These are phyloP conservation scores for Tricladium varicosporioides DNA, from an alignment of 2,329 filamentous ascomycete species.

Conservation along the genomic window DNA sequence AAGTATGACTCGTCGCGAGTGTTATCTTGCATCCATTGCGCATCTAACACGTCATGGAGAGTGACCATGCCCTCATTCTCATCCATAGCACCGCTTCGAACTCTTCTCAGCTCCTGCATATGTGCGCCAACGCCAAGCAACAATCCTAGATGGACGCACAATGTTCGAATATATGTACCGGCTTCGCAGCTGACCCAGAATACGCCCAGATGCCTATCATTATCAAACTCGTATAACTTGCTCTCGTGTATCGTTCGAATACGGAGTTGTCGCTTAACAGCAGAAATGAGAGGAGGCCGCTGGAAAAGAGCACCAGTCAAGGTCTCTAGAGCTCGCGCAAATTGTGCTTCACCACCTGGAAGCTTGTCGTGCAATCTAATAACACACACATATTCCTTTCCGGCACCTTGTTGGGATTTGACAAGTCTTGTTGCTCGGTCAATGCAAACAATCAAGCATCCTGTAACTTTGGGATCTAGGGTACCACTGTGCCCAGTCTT, in stretches of 20 bases:
- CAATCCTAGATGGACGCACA: conserved; percentile 88
- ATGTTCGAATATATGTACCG: conserved; percentile 96
- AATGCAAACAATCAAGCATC: conserved; percentile 91
- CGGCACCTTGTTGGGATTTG: conserved; percentile 97
- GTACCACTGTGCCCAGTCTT: conserved; percentile 99
- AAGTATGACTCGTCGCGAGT: conserved; percentile 92
- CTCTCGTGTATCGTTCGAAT: conserved; percentile 97
- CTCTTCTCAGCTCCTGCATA: conserved; percentile 97
- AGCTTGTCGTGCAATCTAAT: conserved; percentile 95
- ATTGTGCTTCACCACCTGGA: conserved; percentile 87
- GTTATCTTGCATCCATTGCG: conserved; percentile 95
- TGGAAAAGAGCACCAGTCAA: conserved; percentile 97
- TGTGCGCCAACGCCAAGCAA: conserved; percentile 81
- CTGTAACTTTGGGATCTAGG: conserved; percentile 96
- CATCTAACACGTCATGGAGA: conserved; percentile 91
- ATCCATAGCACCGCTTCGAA: conserved; percentile 91
- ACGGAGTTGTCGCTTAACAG: conserved; percentile 97
- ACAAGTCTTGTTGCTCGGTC: conserved; percentile 96
- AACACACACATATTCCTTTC: conserved; percentile 98
- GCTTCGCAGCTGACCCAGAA: conserved; percentile 99
- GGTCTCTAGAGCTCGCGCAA: conserved; percentile 90
- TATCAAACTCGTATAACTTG: conserved; percentile 97
- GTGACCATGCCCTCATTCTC: conserved; percentile 88
- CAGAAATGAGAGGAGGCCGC: conserved; percentile 93
- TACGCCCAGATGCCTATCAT: conserved; percentile 92